Percentiles rank a stretch among this genome's conserved stretches.
phyloP scores from a whole-genome alignment of 768 basidiomycete species.

The Mycena vulgaris region DNA sequence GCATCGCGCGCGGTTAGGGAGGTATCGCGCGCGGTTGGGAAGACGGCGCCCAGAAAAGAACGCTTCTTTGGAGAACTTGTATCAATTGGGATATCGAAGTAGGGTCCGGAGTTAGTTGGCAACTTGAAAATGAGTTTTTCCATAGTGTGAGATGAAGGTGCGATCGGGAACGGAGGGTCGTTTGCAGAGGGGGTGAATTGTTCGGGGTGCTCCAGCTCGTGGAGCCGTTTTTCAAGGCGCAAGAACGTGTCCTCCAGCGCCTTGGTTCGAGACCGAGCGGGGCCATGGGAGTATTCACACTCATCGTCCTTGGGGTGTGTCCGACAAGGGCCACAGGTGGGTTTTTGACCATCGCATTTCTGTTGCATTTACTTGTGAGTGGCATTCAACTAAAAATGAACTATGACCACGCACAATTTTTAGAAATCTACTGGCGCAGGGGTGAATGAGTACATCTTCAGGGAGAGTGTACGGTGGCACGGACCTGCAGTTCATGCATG shows the following conservation, averaged over 20 bases:
- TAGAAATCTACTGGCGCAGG: conserved; percentile 54
- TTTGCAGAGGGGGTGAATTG: conserved; percentile 29
- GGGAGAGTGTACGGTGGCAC: conserved; percentile 15
- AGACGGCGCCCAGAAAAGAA: no score
- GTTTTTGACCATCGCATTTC: no score
- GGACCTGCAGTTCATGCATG: conserved; percentile 69
- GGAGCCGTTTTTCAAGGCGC: conserved; percentile 54
- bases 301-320: conserved; percentile 73
- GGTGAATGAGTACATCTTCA: not conserved
- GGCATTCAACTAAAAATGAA: not conserved
- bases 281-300: conserved; percentile 80
- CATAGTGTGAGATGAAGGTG: no score
- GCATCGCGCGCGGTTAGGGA: no score
- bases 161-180: no score
- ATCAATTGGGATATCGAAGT: no score
- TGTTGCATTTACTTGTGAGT: conserved; percentile 56
- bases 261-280: conserved; percentile 64
- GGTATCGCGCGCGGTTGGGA: no score
- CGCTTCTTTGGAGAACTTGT: no score
- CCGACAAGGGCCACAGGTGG: conserved; percentile 75
- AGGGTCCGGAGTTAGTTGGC: no score
- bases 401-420: conserved; percentile 60
- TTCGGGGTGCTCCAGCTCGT: conserved; percentile 53
- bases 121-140: no score
- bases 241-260: conserved; percentile 58